These are phyloP conservation scores for Euphorbia peplus DNA, from an alignment of 345 rosid genomes.

Conservation along the genomic window DNA sequence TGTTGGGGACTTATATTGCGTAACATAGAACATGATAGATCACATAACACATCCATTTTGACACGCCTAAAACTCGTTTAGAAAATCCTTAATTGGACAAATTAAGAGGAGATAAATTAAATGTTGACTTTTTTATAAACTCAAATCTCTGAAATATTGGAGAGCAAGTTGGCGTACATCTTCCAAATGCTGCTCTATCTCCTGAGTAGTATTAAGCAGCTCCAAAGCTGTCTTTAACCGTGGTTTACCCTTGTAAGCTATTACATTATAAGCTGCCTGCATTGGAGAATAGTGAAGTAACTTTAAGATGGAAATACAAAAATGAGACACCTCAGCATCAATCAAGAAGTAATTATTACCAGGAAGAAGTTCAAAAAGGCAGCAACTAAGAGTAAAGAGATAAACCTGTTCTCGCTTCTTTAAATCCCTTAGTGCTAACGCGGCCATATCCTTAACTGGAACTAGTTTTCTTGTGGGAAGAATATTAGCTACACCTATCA, in stretches of 20 bases:
- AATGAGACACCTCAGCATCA: too few species aligned
- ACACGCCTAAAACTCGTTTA: too few species aligned
- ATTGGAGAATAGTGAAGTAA: conserved; percentile 2
- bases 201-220: conserved; percentile 70
- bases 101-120: too few species aligned
- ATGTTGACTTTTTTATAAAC: too few species aligned
- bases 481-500: conserved; percentile 66
- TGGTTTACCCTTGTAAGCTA: conserved; percentile 79
- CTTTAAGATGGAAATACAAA: too few species aligned
- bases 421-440: conserved; percentile 61
- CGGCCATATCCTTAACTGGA: conserved; percentile 85
- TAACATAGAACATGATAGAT: too few species aligned
- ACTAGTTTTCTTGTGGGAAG: conserved; percentile 82
- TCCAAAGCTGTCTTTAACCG: conserved; percentile 71
- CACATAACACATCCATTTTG: too few species aligned
- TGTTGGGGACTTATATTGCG: too few species aligned
- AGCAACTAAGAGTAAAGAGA: conserved; percentile 17
- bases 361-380: background rate
- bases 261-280: conserved; percentile 69
- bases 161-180: conserved; percentile 37
- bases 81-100: background rate
- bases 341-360: too few species aligned
- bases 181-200: conserved; percentile 59
- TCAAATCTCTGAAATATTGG: too few species aligned
- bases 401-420: conserved; percentile 62